A percentile compares a stretch with the other conserved stretches of the same genome.
These are phyloP conservation scores for Scenedesmus sp. DNA, from an alignment of 163 green algal genomes.

Conservation along the genomic window DNA sequence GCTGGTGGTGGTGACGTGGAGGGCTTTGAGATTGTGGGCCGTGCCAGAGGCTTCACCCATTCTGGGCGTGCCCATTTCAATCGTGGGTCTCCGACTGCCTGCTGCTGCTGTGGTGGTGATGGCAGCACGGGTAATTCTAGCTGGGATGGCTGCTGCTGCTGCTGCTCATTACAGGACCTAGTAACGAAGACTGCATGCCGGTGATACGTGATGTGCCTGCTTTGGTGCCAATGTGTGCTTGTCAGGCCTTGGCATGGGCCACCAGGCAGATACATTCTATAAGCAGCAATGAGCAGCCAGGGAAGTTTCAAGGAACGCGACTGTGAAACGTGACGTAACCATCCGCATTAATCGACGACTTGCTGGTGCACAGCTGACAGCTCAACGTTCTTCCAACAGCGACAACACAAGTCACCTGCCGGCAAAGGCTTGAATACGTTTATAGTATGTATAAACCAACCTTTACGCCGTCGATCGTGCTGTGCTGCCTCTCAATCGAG, in stretches of 20 bases:
- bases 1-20: neutral
- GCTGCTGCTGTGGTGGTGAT: neutral
- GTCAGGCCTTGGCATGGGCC: neutral
- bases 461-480: neutral
- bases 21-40: neutral
- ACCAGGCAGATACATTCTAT: neutral
- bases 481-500: neutral
- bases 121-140: neutral
- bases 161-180: neutral
- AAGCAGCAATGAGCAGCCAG: neutral
- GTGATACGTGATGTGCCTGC: neutral
- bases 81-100: neutral
- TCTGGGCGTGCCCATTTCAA: slow-evolving; percentile 47
- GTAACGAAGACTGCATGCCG: neutral
- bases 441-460: neutral
- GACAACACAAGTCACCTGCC: neutral
- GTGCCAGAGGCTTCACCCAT: slow-evolving; percentile 1
- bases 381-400: neutral
- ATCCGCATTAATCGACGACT: neutral
- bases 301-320: neutral
- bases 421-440: neutral
- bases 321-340: neutral
- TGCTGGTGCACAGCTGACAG: neutral
- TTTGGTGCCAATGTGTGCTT: neutral
- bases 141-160: neutral